Evolutionary conservation across 176 grass and related monocot genomes (phyloP), one percentile per base, ranked within the genome.

Genomic region (Carex parvula): DNA sequence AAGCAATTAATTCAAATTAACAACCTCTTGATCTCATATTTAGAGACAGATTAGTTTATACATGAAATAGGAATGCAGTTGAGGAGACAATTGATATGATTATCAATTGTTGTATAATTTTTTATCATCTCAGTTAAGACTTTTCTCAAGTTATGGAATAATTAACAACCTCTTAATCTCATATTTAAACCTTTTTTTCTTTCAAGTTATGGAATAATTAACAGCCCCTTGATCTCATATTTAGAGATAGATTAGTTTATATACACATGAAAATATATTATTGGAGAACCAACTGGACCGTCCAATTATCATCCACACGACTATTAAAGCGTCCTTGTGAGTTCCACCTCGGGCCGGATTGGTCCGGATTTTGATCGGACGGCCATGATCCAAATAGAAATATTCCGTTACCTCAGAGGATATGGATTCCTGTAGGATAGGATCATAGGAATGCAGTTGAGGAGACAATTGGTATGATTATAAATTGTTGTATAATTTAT

Each of bases 391-490:
- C 37, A 39, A 5, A 39, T 0, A 39, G 37, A 39, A 39, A 39
- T 39, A 39, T 39, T 39, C 4, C 4, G 37, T 39, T 39, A 39
- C 37, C 37, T 39, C 37, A 39, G 37, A 39, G 37, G 37, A 39
- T 39, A 39, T 39, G 37, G 37, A 39, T 39, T 39, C 4, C 4
- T 39, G 37, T 39, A 39, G 37, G 4, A 5, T 39, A 39, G 37
- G 37, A 39, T 39, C 37, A 39, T 56, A 78, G 73, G 73, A 10
- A 78, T 56, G 73, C 52, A 78, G 73, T 78, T 78, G 73, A 78
- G 73, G 73, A 78, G 73, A 78, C 52, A 57, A 78, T 57, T 17
- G 30, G 2, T 56, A 17, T 77, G 52, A 33, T 78, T 78, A 57
- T 78, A 2, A 32, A 56, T 17, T 56, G 14, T 57, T 78, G 12